Conservation (phyloP, 2,329 filamentous ascomycete genomes). For the Biscogniauxia mediterranea region DNA sequence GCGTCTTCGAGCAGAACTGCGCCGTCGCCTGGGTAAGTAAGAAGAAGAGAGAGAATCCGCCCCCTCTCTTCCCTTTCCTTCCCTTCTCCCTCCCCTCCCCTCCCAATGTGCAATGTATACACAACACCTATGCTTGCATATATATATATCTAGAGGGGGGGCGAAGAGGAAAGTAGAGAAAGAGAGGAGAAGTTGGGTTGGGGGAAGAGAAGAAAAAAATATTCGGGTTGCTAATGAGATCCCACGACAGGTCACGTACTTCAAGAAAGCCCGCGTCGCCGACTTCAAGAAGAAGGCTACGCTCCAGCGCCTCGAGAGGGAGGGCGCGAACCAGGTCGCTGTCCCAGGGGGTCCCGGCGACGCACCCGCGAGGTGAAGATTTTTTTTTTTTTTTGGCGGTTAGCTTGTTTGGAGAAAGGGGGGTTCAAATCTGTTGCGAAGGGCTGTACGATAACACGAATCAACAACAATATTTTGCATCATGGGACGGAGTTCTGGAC, state of each 20-base stretch:
- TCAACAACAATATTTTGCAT: background rate
- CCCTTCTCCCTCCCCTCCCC: no score
- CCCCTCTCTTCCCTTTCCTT: no score
- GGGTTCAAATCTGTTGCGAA: background rate
- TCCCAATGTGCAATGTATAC: no score
- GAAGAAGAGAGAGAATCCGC: no score
- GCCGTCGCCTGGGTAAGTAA: constrained; percentile 82
- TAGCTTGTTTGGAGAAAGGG: constrained; percentile 1
- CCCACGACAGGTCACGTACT: constrained; percentile 77
- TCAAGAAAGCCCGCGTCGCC: constrained; percentile 93
- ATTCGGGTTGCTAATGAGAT: background rate
- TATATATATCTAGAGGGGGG: no score
- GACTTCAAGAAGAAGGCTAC: constrained; percentile 83
- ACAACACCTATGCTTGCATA: no score
- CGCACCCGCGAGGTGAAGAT: background rate
- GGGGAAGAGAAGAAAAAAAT: no score
- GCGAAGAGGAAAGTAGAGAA: no score
- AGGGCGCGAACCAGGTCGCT: constrained; percentile 65
- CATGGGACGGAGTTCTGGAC: background rate
- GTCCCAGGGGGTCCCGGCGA: constrained; percentile 22
- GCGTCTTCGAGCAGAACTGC: constrained; percentile 79
- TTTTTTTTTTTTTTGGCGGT: background rate
- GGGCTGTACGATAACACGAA: background rate
- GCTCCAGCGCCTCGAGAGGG: constrained; percentile 69
- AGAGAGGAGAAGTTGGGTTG: background rate